Base-by-base conservation (phyloP, 1,139 yeast genomes). In the Meyerozyma guilliermondii region DNA sequence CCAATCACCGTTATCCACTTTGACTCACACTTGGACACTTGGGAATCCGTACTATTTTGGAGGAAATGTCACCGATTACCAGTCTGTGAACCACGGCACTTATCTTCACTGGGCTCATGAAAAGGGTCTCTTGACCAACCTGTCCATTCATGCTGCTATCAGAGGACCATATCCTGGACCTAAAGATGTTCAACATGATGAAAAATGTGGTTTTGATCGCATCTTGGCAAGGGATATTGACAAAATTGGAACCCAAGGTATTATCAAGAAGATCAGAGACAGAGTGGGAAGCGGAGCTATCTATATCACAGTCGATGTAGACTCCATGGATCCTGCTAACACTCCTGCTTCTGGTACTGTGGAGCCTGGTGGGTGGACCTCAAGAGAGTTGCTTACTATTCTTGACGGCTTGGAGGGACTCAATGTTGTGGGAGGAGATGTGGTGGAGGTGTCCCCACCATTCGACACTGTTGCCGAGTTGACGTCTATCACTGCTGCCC, bases 131-230 rank as follows among this genome's bases (percentile, higher is more conserved):
- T 39, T 52, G 20, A 40, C 52, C 28, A 41, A 48, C 26, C 44
- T 35, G 18, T 45, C 47, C 42, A 58, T 67, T 27, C 74, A 68
- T 43, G 73, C 62, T 43, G 74, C 66, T 5, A 59, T 67, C 40
- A 53, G 70, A 43, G 68, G 66, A 14, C 63, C 66, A 40, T 60
- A 62, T 43, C 66, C 63, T 31, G 66, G 65, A 33, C 44, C 43
- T 3, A 45, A 42, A 14, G 56, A 52, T 33, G 45, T 43, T 8
- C 35, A 44, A 34, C 50, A 46, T 17, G 55, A 52, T 39, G 39
- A 39, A 9, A 40, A 43, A 5, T 45, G 48, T 40, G 54, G 54
- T 0, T 51, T 51, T 27, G 49, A 49, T 24, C 40, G 53, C 16
- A 40, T 51, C 17, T 41, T 47, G 35, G 49, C 52, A 10, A 41